phyloP scores from a whole-genome alignment of 768 basidiomycete genomes.

The Phlebiopsis flavidoalba region DNA sequence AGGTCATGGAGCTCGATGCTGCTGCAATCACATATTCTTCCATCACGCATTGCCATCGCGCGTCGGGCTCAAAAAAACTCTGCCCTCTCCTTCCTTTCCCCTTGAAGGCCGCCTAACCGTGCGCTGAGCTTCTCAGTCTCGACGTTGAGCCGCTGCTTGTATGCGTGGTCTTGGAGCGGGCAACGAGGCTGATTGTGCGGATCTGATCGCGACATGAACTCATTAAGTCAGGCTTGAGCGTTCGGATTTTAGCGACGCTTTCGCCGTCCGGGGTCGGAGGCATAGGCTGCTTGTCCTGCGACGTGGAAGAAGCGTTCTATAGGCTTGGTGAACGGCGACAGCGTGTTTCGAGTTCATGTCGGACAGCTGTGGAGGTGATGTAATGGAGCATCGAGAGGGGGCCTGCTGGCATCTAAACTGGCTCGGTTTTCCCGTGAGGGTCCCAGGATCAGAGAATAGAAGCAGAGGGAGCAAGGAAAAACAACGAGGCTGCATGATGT shows the following conservation, averaged over 20 bases:
- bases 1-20: constrained; percentile 4
- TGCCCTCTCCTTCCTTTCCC: constrained; percentile 1
- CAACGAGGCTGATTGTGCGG: constrained; percentile 14
- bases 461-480: not conserved
- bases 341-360: constrained; percentile 2
- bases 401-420: not conserved
- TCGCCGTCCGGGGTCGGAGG: not conserved
- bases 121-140: not conserved
- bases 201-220: constrained; percentile 11
- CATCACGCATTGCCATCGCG: not conserved
- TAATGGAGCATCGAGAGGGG: not conserved
- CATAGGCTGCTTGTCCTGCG: not conserved
- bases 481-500: constrained; percentile 1
- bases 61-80: not conserved
- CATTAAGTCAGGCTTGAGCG: constrained; percentile 12
- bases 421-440: not conserved
- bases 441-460: constrained; percentile 1
- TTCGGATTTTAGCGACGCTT: not conserved
- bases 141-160: constrained; percentile 7
- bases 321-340: not conserved
- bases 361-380: constrained; percentile 2
- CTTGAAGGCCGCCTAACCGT: not conserved
- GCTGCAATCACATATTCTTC: not conserved
- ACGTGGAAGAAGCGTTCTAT: constrained; percentile 3
- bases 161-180: constrained; percentile 11